Conservation (phyloP, 768 basidiomycete genomes). For the Hygrophoropsis aurantiaca region DNA sequence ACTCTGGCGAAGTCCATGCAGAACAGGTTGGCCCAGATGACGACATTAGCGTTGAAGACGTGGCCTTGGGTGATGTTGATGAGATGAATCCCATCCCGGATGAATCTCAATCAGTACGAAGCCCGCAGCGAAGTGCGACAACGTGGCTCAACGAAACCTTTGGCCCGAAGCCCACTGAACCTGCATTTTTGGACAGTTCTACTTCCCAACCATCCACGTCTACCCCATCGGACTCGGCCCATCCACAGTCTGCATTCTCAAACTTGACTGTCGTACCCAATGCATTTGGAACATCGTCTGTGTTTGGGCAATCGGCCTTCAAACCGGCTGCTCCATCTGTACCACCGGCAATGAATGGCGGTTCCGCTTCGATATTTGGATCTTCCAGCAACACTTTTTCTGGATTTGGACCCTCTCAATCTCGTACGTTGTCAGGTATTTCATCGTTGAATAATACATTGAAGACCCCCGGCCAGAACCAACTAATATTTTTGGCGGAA, state of each 20-base stretch:
- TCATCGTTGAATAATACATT: too few species aligned
- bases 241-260: conserved; percentile 32
- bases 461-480: too few species aligned
- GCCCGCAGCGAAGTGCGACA: conserved; percentile 26
- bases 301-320: conserved; percentile 12
- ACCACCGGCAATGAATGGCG: not conserved
- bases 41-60: conserved; percentile 19
- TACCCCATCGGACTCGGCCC: conserved; percentile 10
- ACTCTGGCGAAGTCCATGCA: conserved; percentile 26
- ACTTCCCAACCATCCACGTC: conserved; percentile 9
- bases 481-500: not conserved
- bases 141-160: conserved; percentile 34
- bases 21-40: conserved; percentile 21
- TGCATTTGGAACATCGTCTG: conserved; percentile 27
- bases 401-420: too few species aligned
- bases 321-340: conserved; percentile 1
- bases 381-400: not conserved
- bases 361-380: conserved; percentile 8
- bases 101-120: conserved; percentile 1
- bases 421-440: too few species aligned
- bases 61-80: conserved; percentile 17
- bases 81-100: conserved; percentile 1
- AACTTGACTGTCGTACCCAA: conserved; percentile 32
- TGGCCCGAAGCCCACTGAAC: conserved; percentile 24
- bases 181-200: conserved; percentile 15